These are phyloP conservation scores for Penicillium lividum DNA, from an alignment of 495 filamentous ascomycete genomes.

Conservation along the genomic window DNA sequence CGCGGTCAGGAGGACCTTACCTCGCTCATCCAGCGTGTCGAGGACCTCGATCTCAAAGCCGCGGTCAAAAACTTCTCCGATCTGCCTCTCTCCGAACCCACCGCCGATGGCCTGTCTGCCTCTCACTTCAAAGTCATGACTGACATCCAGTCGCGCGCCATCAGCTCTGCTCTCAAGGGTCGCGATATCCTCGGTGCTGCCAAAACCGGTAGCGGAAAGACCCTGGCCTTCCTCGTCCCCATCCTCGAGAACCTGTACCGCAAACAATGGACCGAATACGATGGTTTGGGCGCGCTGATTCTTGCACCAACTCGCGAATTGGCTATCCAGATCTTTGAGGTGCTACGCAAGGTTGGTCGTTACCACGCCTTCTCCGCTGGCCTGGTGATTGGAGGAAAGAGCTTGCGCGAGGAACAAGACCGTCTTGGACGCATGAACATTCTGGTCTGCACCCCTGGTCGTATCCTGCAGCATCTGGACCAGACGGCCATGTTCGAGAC, in stretches of 20 bases:
- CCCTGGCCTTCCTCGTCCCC: conserved; percentile 87
- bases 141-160: conserved; percentile 85
- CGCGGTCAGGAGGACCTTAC: conserved; percentile 48
- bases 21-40: conserved; percentile 47
- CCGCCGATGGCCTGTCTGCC: conserved; percentile 73
- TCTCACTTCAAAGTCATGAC: conserved; percentile 89
- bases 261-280: conserved; percentile 82
- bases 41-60: conserved; percentile 53
- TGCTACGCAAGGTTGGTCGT: conserved; percentile 84
- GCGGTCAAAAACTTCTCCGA: conserved; percentile 62
- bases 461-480: conserved; percentile 94
- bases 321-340: conserved; percentile 96
- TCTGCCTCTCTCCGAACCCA: conserved; percentile 85
- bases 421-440: conserved; percentile 94
- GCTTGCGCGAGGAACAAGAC: conserved; percentile 82
- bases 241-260: conserved; percentile 95
- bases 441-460: conserved; percentile 90
- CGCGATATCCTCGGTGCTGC: conserved; percentile 91
- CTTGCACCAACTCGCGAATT: conserved; percentile 94
- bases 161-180: conserved; percentile 83
- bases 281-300: conserved; percentile 90
- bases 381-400: conserved; percentile 93
- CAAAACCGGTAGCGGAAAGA: conserved; percentile 97
- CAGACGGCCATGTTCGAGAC: conserved; percentile 91
- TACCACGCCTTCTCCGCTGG: conserved; percentile 92